Evolutionary conservation across 2,329 filamentous ascomycete species (phyloP), one percentile per base, ranked within the genome.

Genomic region (Hymenoscyphus repandus): DNA sequence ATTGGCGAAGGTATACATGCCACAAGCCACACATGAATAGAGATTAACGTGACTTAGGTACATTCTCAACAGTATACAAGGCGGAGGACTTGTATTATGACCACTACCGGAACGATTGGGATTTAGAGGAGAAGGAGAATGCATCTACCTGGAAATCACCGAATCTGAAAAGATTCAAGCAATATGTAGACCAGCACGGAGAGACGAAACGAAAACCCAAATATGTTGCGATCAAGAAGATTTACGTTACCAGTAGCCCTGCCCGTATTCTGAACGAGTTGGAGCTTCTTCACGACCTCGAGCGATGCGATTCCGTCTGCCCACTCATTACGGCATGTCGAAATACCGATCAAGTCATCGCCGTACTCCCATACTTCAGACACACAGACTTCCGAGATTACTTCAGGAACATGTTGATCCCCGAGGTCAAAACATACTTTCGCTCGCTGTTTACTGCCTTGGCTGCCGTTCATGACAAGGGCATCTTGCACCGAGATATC

Each of bases 1-100:
- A 99, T 99, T 64, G 93, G 93, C 64, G 93, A 99, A 79, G 93
- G 90, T 91, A 71, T 50, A 64, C 61, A 48, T 31, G 47, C 36
- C 40, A 47, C 27, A 18, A 33, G 27, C 12, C 6, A 30, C 6
- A 41, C 11, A 11, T 39, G 9, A 37, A 22, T 37, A 20, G 31
- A 55, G 36, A 41, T 46, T 62, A 42, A 62, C 53, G 17, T 48
- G 45, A 47, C 33, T 7, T 58, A 96, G 90, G 93, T 51, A 99
- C 93, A 1, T 99, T 99, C 67, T 97, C 93, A 0, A 97, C 93
- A 1, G 93, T 99, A 11, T 99, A 99, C 77, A 99, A 99, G 69
- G 93, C 95, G 17, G 90, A 97, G 69, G 93, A 99, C 66, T 72
- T 97, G 22, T 77, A 86, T 50, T 96, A 96, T 67, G 81, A 93